phyloP scores from a whole-genome alignment of 306 rosid species.

The Prunus mongolica region DNA sequence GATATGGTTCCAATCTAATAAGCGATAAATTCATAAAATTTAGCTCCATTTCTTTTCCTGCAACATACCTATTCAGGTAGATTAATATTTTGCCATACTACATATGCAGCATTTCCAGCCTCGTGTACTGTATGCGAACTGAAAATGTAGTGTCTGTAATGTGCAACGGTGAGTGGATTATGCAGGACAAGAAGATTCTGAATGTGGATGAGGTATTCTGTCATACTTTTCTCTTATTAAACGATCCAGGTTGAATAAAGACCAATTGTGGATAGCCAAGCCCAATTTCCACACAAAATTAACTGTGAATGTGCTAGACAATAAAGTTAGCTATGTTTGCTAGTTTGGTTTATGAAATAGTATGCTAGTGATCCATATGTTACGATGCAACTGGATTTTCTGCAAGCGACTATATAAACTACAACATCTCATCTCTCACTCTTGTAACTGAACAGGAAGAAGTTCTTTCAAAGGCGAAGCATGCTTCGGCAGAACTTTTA shows the following conservation, averaged over 20 bases:
- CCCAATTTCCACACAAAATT: neutral
- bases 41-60: neutral
- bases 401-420: neutral
- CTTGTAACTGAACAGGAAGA: constrained; percentile 45
- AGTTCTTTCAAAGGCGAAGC: constrained; percentile 52
- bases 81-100: constrained; percentile 18
- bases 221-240: constrained; percentile 4
- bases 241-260: neutral
- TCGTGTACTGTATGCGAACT: constrained; percentile 77
- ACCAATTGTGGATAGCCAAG: neutral
- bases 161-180: constrained; percentile 87
- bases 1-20: neutral
- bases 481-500: constrained; percentile 56
- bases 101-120: constrained; percentile 68
- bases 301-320: neutral
- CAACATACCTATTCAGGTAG: neutral
- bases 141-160: constrained; percentile 74
- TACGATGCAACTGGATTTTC: neutral
- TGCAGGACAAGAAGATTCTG: constrained; percentile 74
- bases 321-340: neutral
- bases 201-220: constrained; percentile 61
- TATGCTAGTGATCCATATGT: neutral
- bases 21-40: neutral
- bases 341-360: neutral
- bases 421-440: neutral